Evolutionary conservation across 345 rosid genomes (phyloP).

Genomic region (Eucalyptus sideroxylon): DNA sequence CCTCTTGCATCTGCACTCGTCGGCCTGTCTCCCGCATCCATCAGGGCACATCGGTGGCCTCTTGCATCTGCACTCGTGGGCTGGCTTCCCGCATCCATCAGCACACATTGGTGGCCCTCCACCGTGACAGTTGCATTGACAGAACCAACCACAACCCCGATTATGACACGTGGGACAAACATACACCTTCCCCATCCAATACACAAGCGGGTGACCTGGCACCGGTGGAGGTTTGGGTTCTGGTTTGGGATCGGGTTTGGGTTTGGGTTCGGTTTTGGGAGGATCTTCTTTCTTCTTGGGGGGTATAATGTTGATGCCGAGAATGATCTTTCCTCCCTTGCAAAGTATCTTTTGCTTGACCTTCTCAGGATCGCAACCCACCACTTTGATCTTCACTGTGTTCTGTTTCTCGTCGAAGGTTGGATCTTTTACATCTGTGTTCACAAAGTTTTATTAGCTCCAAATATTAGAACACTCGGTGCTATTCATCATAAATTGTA

Average conservation of each 20-base stretch:
- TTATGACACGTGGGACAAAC: neutral
- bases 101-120: neutral
- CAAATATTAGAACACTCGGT: neutral
- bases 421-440: neutral
- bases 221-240: neutral
- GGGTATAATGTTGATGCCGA: rapidly evolving
- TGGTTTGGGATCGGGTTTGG: rapidly evolving
- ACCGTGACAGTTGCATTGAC: neutral
- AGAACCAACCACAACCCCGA: neutral
- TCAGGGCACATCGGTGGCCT: neutral
- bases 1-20: neutral
- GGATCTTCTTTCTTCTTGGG: no score
- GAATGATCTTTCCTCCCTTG: neutral
- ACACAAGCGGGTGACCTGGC: neutral
- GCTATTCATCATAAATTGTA: neutral
- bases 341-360: neutral
- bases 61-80: neutral
- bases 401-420: neutral
- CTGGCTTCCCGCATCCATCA: no score
- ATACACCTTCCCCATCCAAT: neutral
- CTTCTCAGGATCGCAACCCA: neutral
- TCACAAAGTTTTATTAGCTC: neutral
- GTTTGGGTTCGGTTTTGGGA: no score
- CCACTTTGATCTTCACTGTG: neutral
- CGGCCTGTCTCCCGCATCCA: neutral